phyloP scores from a whole-genome alignment of 2,329 filamentous ascomycete species.

The Mollisia scopiformis region DNA sequence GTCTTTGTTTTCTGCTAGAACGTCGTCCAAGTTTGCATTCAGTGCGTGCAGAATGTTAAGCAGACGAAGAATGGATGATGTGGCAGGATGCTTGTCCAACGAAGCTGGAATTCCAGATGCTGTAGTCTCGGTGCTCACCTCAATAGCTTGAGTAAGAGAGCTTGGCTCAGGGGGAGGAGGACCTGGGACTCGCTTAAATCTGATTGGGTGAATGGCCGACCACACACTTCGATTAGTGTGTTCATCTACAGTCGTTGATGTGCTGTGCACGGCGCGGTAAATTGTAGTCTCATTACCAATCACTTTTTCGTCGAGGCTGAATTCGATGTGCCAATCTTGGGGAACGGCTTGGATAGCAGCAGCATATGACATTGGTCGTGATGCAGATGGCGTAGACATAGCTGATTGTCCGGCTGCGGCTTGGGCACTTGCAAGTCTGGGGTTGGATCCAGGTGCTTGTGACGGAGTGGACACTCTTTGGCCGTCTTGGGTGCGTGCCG shows the following conservation, averaged over 20 bases:
- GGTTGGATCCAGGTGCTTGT: constrained; percentile 53
- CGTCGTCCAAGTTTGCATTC: constrained; percentile 91
- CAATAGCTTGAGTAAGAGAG: constrained; percentile 59
- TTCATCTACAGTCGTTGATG: constrained; percentile 62
- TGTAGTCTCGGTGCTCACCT: constrained; percentile 52
- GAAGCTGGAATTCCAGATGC: constrained; percentile 73
- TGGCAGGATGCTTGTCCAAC: constrained; percentile 80
- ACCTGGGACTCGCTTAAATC: constrained; percentile 84
- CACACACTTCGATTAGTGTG: constrained; percentile 77
- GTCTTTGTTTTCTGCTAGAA: constrained; percentile 77
- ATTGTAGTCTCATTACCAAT: constrained; percentile 93
- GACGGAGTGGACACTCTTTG: constrained; percentile 83
- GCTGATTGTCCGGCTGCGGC: constrained; percentile 37
- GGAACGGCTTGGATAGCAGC: constrained; percentile 79
- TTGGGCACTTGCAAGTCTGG: constrained; percentile 45
- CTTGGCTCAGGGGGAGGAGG: constrained; percentile 76
- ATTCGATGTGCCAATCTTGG: constrained; percentile 97
- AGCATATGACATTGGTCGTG: constrained; percentile 78
- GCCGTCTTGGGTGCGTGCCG: constrained; percentile 89
- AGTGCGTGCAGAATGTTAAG: constrained; percentile 90
- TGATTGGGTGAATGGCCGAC: constrained; percentile 88
- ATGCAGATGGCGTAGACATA: constrained; percentile 50
- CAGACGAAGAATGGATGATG: constrained; percentile 83
- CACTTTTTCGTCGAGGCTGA: constrained; percentile 81
- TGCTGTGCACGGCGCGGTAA: constrained; percentile 82